Evolutionary conservation across 306 rosid species (phyloP).

Genomic region (Cicer cuneatum): DNA sequence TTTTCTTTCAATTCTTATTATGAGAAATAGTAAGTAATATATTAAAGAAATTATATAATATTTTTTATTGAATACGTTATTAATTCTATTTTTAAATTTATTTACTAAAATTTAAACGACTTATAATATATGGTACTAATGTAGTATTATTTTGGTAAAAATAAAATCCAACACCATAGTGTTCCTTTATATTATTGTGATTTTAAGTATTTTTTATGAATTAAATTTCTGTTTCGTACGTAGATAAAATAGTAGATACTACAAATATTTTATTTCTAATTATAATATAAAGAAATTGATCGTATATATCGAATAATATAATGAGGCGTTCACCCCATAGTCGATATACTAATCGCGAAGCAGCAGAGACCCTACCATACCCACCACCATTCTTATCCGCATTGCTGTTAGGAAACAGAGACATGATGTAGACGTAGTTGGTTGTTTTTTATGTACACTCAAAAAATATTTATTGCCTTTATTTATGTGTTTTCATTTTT

Average conservation of each 20-base stretch:
- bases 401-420: constrained; percentile 8
- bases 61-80: too few species aligned
- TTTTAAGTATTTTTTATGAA: neutral
- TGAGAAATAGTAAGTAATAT: too few species aligned
- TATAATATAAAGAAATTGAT: neutral
- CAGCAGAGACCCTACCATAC: neutral
- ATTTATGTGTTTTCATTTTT: too few species aligned
- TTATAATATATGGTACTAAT: too few species aligned
- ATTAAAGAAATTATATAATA: too few species aligned
- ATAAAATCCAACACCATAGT: neutral
- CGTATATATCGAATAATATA: neutral
- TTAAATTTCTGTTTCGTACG: too few species aligned
- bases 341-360: neutral
- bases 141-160: neutral
- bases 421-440: neutral
- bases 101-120: too few species aligned
- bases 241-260: too few species aligned
- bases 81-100: too few species aligned
- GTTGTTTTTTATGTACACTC: neutral
- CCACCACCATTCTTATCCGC: constrained; percentile 32
- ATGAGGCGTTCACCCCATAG: neutral
- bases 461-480: neutral
- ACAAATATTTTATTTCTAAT: too few species aligned
- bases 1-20: too few species aligned
- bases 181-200: neutral